Base-by-base conservation (phyloP, 1,284 basidiomycete species). In the Apiotrichum siamense region DNA sequence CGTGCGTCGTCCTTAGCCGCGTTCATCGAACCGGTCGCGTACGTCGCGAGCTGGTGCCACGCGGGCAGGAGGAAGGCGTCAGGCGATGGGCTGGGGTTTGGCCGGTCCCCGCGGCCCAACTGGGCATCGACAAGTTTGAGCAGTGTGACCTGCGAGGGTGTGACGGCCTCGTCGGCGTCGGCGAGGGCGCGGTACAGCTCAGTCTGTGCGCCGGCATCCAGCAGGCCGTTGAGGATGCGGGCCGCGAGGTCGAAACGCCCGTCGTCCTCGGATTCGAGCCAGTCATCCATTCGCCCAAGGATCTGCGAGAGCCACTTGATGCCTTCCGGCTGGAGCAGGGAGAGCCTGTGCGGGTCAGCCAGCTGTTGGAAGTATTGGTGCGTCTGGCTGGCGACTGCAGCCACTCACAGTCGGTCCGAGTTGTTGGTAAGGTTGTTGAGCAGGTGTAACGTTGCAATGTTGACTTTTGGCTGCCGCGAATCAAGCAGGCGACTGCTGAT, bases 41-140 rank as follows among this genome's bases (percentile, higher is more conserved):
- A 68, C 7, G 25, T 20, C 9, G 62, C 49, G 21, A 72, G 48
- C 3, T 15, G 26, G 20, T 47, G 35, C 44, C 60, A 58, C 4
- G 54, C 46, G 2, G 52, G 53, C 11, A 63, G 47, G 25, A 67
- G 42, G 55, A 65, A 67, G 7, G 50, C 32, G 36, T 55, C 49
- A 0, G 53, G 35, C 15, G 50, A 42, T 12, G 54, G 44, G n/a
- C 15, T 12, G 18, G 40, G 20, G 49, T 60, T 33, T 4, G 27
- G 20, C 27, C 41, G 17, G 18, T 43, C 27, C 4, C 17, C 26
- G 3, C 52, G 50, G 15, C 62, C 83, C 47, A 89, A 75, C 64
- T 85, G 83, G 3, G 87, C 86, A 67, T 93, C 90, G 17, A 91
- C 74, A 7, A 92, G 76, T 72, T 91, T 92, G 50, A 93, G 79